Conservation (phyloP, 2,329 filamentous ascomycete genomes). For the Mollisia scopiformis region DNA sequence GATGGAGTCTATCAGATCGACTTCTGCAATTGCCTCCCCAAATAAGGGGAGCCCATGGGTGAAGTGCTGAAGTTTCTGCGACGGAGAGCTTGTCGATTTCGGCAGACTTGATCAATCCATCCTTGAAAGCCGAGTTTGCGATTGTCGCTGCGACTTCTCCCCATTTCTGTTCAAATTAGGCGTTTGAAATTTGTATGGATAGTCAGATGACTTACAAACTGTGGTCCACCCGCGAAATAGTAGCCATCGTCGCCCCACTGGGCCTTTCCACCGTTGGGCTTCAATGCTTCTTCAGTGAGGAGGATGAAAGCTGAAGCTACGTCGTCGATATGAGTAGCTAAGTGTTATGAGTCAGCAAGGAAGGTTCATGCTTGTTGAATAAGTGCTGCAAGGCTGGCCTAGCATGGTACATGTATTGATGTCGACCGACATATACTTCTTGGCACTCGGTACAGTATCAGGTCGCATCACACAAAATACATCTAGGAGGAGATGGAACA, state of each 20-base stretch:
- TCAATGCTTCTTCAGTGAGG: constrained; percentile 55
- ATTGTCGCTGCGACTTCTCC: constrained; percentile 50
- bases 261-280: constrained; percentile 42
- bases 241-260: constrained; percentile 58
- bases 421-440: too few relatives aligned
- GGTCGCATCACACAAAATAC: too few relatives aligned
- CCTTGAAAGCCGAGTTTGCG: constrained; percentile 48
- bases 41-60: constrained; percentile 33
- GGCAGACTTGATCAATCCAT: constrained; percentile 44
- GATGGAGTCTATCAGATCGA: constrained; percentile 24
- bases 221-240: constrained; percentile 47
- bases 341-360: too few relatives aligned
- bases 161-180: constrained; percentile 49
- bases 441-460: too few relatives aligned
- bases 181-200: too few relatives aligned
- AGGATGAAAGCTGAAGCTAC: constrained; percentile 53
- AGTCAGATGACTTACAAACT: constrained; percentile 7
- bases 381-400: too few relatives aligned
- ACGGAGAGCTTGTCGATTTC: constrained; percentile 30
- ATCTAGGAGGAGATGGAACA: too few relatives aligned
- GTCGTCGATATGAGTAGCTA: constrained; percentile 56
- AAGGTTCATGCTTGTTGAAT: too few relatives aligned
- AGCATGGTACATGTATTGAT: too few relatives aligned
- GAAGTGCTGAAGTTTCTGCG: constrained; percentile 24
- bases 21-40: constrained; percentile 34